Evolutionary conservation across 805 yeast species (phyloP), one percentile per base, ranked within the genome.

Genomic region (Lipomyces spencermartinsiae): DNA sequence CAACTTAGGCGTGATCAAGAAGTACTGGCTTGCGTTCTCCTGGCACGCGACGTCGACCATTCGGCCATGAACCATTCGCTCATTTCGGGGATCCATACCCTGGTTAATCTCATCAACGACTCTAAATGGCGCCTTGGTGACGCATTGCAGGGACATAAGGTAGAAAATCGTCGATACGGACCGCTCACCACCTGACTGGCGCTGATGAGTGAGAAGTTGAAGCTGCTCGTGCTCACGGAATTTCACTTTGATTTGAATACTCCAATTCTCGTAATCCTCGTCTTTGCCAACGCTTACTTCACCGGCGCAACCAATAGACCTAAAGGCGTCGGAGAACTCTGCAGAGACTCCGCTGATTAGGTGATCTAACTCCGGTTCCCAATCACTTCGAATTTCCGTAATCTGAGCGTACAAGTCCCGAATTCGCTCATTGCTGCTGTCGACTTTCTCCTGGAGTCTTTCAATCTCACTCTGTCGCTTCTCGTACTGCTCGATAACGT

Each of bases 101-200:
- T 95, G 99, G 77, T 95, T 95, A 70, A 95, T 96, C 81, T 95
- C 99, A 79, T 95, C 99, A 7, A 95, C 97, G 2, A 94, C 93
- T 76, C 98, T 83, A 75, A 95, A 92, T 9, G 99, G 98, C 0
- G 97, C 92, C 35, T 85, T 84, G 0, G 98, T 89, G 66, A 90
- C 83, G 10, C 93, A 94, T 80, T 95, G 99, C 70, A 95, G 81
- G 0, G 98, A 89, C 83, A 95, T 91, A 76, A 95, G 85, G 76
- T 90, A 95, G 62, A 93, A 85, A 1, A 94, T 94, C 0, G 98
- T 95, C 0, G 98, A 89, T 0, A 95, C 97, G 0, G 98, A 97
- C 75, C 97, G 86, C 78, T 95, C 99, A 61, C 99, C 99, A 65
- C 99, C 99, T 0, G 97, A 92, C 77, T 95, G 99, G 2, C 94